Evolutionary conservation across 2,329 filamentous ascomycete genomes (phyloP), one percentile per base, ranked within the genome.

Genomic region (Alternaria viburni): DNA sequence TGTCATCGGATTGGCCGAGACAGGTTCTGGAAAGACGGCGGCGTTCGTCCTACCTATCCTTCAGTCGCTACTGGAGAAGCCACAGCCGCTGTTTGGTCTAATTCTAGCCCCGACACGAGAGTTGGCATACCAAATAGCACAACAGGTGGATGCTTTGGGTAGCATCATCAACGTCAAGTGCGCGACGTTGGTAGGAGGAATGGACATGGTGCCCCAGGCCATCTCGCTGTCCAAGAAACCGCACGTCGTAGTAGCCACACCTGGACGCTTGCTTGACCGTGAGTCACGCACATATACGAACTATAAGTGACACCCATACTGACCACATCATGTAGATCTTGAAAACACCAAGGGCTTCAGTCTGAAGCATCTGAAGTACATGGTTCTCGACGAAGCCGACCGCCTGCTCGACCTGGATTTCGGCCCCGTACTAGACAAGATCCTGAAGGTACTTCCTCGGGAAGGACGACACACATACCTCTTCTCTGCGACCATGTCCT

Each of bases 371-470:
- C 84, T 97, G 41, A 94, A 94, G 75, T 97, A 95, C 76, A 84
- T 98, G 4, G 94, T 97, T 65, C 93, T 98, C 88, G 95, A 97
- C 76, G 95, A 97, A 82, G 95, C 95, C 23, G 95, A 98, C 79
- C 86, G 94, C 62, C 86, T 98, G 10, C 87, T 98, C 2, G 96
- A 99, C 76, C 90, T 97, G 78, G 94, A 97, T 79, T 98, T 98
- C 71, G 94, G 94, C 0, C 93, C 93, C 3, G 91, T 94, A 21
- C 88, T 98, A 41, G 93, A 97, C 81, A 97, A 97, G 81, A 93
- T 97, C 58, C 87, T 98, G 55, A 95, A 96, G 80, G 93, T 96
- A 25, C 84, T 97, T 5, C 94, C 93, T 0, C 70, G 76, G 43
- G 79, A 81, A 25, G 77, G 75, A 19, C 87, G 88, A 46, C 82